Evolutionary conservation across 2,329 filamentous ascomycete genomes (phyloP).

Genomic region (Penicillium fuscoglaucum): DNA sequence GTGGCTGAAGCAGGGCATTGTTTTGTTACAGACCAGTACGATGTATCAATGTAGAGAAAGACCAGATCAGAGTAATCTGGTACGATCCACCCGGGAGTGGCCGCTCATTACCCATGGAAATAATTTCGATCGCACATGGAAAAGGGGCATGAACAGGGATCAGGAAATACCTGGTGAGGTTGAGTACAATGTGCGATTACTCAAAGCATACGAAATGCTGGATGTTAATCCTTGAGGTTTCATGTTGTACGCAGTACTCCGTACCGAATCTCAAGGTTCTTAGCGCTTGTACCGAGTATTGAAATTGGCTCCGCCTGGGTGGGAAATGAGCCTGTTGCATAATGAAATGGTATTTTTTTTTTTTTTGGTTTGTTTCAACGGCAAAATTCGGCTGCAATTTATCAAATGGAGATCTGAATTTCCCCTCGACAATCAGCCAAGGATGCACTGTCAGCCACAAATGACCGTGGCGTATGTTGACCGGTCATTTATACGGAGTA

Average conservation of each 20-base stretch:
- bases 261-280: not conserved
- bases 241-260: not conserved
- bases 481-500: not conserved
- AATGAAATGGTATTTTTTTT: not conserved
- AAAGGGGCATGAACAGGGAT: not conserved
- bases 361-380: not conserved
- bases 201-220: not conserved
- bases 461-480: slow-evolving; percentile 2
- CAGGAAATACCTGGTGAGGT: not conserved
- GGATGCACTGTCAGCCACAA: slow-evolving; percentile 2
- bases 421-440: slow-evolving; percentile 7
- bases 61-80: not conserved
- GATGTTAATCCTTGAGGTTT: not conserved
- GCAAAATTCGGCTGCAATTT: not conserved
- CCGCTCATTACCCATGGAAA: slow-evolving; percentile 15
- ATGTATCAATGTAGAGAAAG: not conserved
- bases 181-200: not conserved
- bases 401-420: slow-evolving; percentile 2
- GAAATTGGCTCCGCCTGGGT: slow-evolving; percentile 3
- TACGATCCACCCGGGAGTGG: slow-evolving; percentile 17
- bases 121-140: not conserved
- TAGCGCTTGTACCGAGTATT: not conserved
- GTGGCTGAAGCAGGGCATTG: slow-evolving; percentile 1
- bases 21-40: not conserved
- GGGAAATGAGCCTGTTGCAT: slow-evolving; percentile 4